These are phyloP conservation scores for Saccharomyces hybrid DNA, from an alignment of 1,139 yeast genomes.

Conservation along the genomic window DNA sequence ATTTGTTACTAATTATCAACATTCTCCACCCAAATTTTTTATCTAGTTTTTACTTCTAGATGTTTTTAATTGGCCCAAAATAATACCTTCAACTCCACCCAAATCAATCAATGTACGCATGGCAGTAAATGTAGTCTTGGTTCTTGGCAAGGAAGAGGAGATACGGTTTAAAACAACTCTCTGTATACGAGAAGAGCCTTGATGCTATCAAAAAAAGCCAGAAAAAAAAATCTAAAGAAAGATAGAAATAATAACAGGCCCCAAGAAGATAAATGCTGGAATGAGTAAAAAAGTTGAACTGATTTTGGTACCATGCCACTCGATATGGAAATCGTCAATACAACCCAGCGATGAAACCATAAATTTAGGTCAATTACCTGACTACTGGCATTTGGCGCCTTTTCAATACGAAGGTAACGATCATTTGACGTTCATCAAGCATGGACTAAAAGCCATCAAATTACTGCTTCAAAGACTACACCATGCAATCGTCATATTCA, in stretches of 20 bases:
- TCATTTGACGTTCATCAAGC: slow-evolving; percentile 59
- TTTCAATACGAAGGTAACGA: slow-evolving; percentile 66
- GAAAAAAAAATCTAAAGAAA: slow-evolving; percentile 39
- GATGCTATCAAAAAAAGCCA: slow-evolving; percentile 35
- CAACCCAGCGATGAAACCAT: slow-evolving; percentile 11
- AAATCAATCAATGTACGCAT: no score
- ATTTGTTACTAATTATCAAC: no score
- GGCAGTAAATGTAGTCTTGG: no score
- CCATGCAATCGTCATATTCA: slow-evolving; percentile 39
- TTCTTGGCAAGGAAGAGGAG: no score
- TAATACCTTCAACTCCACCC: no score
- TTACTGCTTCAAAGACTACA: slow-evolving; percentile 31
- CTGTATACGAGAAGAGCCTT: no score
- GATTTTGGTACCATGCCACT: slow-evolving; percentile 61
- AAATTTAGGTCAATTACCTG: slow-evolving; percentile 36
- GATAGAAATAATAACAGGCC: no score
- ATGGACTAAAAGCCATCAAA: slow-evolving; percentile 37
- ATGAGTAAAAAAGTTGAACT: slow-evolving; percentile 27
- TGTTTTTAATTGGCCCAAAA: no score
- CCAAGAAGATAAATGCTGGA: not conserved
- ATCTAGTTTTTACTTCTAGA: no score
- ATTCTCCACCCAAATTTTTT: no score
- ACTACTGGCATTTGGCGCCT: slow-evolving; percentile 57
- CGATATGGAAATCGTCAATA: slow-evolving; percentile 44
- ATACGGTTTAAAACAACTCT: no score